phyloP scores from a whole-genome alignment of 2,329 filamentous ascomycete genomes.

The Didymella arachidicola region DNA sequence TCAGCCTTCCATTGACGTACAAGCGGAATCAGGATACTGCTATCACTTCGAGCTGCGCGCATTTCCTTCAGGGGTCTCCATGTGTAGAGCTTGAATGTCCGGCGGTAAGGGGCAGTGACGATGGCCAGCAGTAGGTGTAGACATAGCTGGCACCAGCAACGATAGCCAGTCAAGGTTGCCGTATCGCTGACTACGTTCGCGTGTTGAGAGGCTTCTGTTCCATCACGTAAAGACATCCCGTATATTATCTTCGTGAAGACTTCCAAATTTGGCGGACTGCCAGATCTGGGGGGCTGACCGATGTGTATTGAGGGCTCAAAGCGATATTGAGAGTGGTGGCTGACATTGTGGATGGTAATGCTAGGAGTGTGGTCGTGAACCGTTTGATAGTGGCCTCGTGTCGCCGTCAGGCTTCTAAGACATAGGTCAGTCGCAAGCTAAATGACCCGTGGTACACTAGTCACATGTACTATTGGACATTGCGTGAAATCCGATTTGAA shows the following conservation, averaged over 20 bases:
- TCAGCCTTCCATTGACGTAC: conserved; percentile 37
- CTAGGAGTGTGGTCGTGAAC: background rate
- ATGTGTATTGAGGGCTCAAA: conserved; percentile 7
- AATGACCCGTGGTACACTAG: conserved; percentile 2
- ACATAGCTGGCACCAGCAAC: conserved; percentile 5
- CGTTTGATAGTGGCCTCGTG: conserved; percentile 11
- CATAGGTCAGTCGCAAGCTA: conserved; percentile 16
- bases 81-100: conserved; percentile 43
- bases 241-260: conserved; percentile 1
- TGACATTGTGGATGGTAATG: conserved; percentile 14
- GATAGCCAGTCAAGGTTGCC: background rate
- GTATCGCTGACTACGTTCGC: background rate
- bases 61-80: conserved; percentile 39
- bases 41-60: conserved; percentile 29
- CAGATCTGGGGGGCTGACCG: background rate
- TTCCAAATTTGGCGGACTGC: conserved; percentile 4
- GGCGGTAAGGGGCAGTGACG: conserved; percentile 38
- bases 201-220: background rate
- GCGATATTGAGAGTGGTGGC: background rate
- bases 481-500: background rate
- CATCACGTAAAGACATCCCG: conserved; percentile 9
- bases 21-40: conserved; percentile 25
- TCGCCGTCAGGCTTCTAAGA: conserved; percentile 16
- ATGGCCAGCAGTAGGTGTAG: conserved; percentile 18
- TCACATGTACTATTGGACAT: conserved; percentile 5